Base-by-base conservation (phyloP, 2,329 filamentous ascomycete species). In the Waltergamsia citrina region DNA sequence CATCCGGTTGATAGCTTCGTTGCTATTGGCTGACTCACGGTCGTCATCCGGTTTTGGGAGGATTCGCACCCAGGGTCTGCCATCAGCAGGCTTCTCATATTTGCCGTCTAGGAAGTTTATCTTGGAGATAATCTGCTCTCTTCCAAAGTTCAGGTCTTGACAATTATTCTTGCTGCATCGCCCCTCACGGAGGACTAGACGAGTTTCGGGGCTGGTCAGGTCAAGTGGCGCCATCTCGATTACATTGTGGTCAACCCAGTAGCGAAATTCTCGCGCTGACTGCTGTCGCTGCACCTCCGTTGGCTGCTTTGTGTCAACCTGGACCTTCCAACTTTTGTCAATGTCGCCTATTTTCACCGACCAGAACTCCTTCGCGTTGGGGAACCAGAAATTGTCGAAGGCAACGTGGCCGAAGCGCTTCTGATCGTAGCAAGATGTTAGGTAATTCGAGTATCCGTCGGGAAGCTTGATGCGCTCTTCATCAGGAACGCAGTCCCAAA, bases 401-500 rank as follows among this genome's bases (percentile, higher is more conserved):
- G 54, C 53, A 23, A 60, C 51, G 37, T 49, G 49, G 33, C 53
- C 49, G 38, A 48, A 46, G 25, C 48, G 37, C 24, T 44, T 44
- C 29, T 52, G 46, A 4, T 52, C 48, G 35, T 54, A 57, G 30
- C 48, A 52, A 15, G 46, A 44, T 4, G 52, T 48, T 14, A 60
- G 44, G 34, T 57, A 59, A n/a, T 50, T 43, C 12, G 53, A 52
- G 40, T 59, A 59, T 25, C 46, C 51, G 16, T 47, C 44, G 7
- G 51, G 53, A 4, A 48, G 45, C 28, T 57, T 53, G 16, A 59
- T 50, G 25, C 49, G 48, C 5, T 50, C 52, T 28, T 60, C 57
- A 37, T 60, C 57, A 2, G 56, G 56, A 36, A 56, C 56, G 39
- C 57, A 60, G 40, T 60, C 57, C 57, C 57, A 60, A 30, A 58